Base-by-base conservation (phyloP, 2,329 filamentous ascomycete genomes). In the Curvularia lunata region DNA sequence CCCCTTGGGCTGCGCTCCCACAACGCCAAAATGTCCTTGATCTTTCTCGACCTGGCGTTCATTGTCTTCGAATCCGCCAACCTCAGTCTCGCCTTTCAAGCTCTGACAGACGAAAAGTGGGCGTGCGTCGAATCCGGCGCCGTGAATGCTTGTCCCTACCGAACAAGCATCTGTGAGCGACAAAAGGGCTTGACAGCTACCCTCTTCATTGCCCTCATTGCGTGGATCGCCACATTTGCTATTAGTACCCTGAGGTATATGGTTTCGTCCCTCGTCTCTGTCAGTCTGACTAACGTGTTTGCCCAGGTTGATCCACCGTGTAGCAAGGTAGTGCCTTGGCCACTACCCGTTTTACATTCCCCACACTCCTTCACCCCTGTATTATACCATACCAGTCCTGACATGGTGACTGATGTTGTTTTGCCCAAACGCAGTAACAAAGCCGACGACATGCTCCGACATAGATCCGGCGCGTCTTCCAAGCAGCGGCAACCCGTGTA, bases 41-140 rank as follows among this genome's bases (percentile, higher is more conserved):
- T 98, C 59, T 86, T 99, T 53, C 85, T 97, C 56, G 95, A 99
- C 77, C 83, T 99, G 3, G 88, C 97, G 70, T 99, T 99, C 75
- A 97, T 99, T 71, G 93, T 98, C 41, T 97, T 99, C 80, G 94
- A 97, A 76, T 92, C 93, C 4, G 92, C 93, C 50, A 98, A 97
- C 78, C 85, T 96, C 25, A 91, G 91, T 40, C 81, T 99, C 63
- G 93, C 94, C 1, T 97, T 97, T 74, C 90, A 91, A 73, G 90
- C 91, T 8, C 81, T 97, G 52, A 88, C 83, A 5, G 85, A 89
- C 66, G 80, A 83, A 28, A 81, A 82, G 40, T 88, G 87, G 74
- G 80, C 79, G 7, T 83, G 81, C 65, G 74, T 61, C 25, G 64
- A 72, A 18, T 59, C 61, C 2, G 48, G 54, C 38, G 30, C 56